These are phyloP conservation scores for Meyerozyma athensensis DNA, from an alignment of 1,139 yeast genomes.

Conservation along the genomic window DNA sequence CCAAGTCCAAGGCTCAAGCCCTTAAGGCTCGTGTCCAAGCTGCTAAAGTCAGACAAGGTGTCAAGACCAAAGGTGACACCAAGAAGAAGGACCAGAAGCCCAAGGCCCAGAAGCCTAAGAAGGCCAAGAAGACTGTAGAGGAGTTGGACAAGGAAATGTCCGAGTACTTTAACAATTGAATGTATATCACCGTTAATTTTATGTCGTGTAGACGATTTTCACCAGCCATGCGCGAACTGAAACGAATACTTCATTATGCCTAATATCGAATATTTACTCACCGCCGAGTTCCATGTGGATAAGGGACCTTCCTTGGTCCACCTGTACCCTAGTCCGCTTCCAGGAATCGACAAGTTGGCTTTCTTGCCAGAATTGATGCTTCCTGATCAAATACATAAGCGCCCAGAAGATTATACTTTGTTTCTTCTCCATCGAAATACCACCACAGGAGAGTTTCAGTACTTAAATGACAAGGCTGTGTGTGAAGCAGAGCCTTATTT, in stretches of 20 bases:
- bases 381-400: conserved; percentile 58
- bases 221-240: not conserved
- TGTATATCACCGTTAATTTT: not conserved
- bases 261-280: conserved; percentile 42
- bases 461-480: conserved; percentile 24
- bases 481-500: conserved; percentile 45
- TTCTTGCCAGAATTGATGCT: conserved; percentile 56
- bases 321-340: conserved; percentile 45
- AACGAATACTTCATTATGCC: conserved; percentile 4
- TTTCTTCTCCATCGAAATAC: conserved; percentile 45
- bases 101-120: conserved; percentile 32
- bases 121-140: conserved; percentile 75
- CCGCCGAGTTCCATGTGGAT: conserved; percentile 57
- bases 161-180: conserved; percentile 54
- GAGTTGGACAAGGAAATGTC: conserved; percentile 93
- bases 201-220: not conserved
- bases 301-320: conserved; percentile 49
- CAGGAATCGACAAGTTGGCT: conserved; percentile 37
- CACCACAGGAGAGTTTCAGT: conserved; percentile 38
- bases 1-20: conserved; percentile 20
- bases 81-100: conserved; percentile 23
- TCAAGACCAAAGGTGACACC: conserved; percentile 15
- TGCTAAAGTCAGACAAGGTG: conserved; percentile 10
- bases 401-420: conserved; percentile 58
- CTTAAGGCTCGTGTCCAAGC: conserved; percentile 19